phyloP scores from a whole-genome alignment of 352 stramenopile genomes.

The Hyphochytrium catenoides region DNA sequence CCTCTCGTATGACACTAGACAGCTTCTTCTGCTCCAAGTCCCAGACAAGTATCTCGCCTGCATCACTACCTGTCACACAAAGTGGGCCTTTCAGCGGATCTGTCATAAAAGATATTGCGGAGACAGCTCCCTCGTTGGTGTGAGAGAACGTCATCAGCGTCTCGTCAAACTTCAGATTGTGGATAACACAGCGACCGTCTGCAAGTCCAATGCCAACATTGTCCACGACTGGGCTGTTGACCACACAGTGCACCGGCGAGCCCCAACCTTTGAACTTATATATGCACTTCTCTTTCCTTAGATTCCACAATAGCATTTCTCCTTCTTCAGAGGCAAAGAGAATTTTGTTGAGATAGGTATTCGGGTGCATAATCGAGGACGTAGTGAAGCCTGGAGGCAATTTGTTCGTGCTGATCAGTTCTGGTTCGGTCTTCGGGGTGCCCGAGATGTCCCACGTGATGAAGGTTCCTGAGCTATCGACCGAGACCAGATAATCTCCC shows the following conservation, averaged over 20 bases:
- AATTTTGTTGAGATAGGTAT: constrained; percentile 84
- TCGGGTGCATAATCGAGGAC: constrained; percentile 55
- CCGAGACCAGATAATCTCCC: constrained; percentile 5
- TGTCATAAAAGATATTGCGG: constrained; percentile 59
- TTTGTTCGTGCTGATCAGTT: constrained; percentile 21
- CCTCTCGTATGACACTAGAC: constrained; percentile 37
- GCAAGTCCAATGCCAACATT: constrained; percentile 57
- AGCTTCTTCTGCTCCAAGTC: constrained; percentile 64
- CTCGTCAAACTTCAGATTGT: constrained; percentile 60
- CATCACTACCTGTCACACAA: constrained; percentile 17
- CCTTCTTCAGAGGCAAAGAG: constrained; percentile 59
- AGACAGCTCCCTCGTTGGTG: constrained; percentile 41
- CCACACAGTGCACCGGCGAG: constrained; percentile 34
- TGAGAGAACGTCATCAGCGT: constrained; percentile 47
- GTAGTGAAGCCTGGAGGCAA: constrained; percentile 33
- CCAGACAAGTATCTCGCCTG: constrained; percentile 66
- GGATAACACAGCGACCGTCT: constrained; percentile 48
- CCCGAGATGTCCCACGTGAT: constrained; percentile 37
- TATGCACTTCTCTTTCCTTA: constrained; percentile 61
- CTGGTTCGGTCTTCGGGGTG: constrained; percentile 31
- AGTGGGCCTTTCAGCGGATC: too few relatives aligned
- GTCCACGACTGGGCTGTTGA: constrained; percentile 64
- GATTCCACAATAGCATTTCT: constrained; percentile 64
- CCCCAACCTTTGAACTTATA: constrained; percentile 54
- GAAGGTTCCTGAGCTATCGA: neutral